Base-by-base conservation (phyloP, 768 basidiomycete genomes). In the Russula foetens region DNA sequence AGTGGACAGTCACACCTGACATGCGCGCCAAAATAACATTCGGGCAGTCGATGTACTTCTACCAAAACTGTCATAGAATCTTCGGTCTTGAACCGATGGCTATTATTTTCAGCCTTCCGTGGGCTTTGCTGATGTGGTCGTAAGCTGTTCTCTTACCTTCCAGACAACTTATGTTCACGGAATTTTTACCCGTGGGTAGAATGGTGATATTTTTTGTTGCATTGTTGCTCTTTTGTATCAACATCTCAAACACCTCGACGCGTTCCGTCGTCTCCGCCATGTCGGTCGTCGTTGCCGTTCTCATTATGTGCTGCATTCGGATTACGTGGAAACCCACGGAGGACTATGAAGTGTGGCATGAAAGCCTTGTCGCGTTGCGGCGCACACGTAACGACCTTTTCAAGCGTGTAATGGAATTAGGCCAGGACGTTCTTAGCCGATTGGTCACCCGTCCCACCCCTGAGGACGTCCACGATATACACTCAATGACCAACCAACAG, bases 121-220 rank as follows among this genome's bases (percentile, higher is more conserved):
- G 58, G 57, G 61, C 58, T 12, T 24, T 59, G n/a, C 38, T 62
- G 6, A 60, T 62, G 38, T 62, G 61, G 61, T 44, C 61, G 61
- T 62, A 53, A 7, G 61, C 56, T 31, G 1, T 35, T 9, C 21
- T 45, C 11, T 33, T 21, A 11, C 19, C 9, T 14, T 28, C 9
- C 5, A 8, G 5, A 41, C 23, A 15, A 8, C 24, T 55, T 28
- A 49, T 15, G 2, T 44, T 21, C 26, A 48, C 35, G 21, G n/a
- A n/a, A n/a, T n/a, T 7, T 33, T 12, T 12, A 7, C 23, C 29
- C 7, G 2, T 11, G 7, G 35, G 21, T 26, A 60, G 59, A 29
- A 35, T 49, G 53, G 46, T 35, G 23, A 26, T 29, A 3, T 60
- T 60, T 55, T 49, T n/a, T 8, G 2, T 35, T 11, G 53, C 59